A percentile compares a stretch with the other conserved stretches of the same genome.
These are phyloP conservation scores for Fagus sylvatica DNA, from an alignment of 306 rosid species.

Conservation along the genomic window DNA sequence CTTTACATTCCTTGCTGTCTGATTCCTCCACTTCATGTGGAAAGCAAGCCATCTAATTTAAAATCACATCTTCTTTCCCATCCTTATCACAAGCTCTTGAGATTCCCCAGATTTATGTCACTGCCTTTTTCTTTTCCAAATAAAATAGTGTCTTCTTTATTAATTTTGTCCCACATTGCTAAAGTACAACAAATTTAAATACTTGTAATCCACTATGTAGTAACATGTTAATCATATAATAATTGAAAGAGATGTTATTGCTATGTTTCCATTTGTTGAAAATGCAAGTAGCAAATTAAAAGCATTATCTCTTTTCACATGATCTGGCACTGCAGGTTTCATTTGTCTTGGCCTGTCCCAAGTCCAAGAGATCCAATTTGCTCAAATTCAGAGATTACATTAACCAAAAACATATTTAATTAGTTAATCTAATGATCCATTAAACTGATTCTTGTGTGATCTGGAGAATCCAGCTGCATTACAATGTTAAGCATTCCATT, in stretches of 20 bases:
- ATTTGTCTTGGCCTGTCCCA: too few species aligned
- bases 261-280: background rate
- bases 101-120: conserved; percentile 4
- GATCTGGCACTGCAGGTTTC: background rate
- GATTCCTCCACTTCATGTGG: background rate
- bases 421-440: background rate
- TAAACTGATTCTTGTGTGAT: background rate
- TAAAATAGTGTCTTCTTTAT: background rate
- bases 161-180: background rate
- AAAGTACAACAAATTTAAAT: background rate
- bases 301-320: background rate
- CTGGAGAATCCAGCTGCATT: too few species aligned
- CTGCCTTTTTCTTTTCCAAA: background rate
- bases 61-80: conserved; percentile 23
- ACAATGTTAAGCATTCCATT: too few species aligned
- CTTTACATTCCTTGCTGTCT: conserved; percentile 2
- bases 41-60: background rate
- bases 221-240: too few species aligned
- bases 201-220: too few species aligned
- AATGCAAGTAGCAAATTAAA: background rate
- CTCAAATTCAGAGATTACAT: background rate
- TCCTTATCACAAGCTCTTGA: conserved; percentile 6
- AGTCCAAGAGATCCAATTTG: background rate
- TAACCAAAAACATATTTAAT: too few species aligned
- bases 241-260: background rate